Base-by-base conservation (phyloP, 768 basidiomycete genomes). In the Tylopilus sp. region DNA sequence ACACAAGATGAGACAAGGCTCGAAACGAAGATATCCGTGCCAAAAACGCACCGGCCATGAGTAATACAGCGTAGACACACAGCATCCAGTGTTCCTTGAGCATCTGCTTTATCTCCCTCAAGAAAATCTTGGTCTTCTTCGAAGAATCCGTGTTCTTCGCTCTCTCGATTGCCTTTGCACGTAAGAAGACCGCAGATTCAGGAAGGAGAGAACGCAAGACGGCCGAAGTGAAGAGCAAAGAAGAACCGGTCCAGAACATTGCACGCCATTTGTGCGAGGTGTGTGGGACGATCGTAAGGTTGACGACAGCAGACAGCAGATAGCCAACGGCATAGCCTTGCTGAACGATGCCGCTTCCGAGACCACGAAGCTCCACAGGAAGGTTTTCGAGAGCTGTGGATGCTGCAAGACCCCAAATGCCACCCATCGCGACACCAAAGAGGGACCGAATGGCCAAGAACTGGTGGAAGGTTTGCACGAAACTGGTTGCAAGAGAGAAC, bases 281-380 rank as follows among this genome's bases (percentile, higher is more conserved):
- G 28, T 64, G 45, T 2, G 72, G 68, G 29, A 73, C 87, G 36
- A 89, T 72, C 9, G 71, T 78, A 33, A 95, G 75, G 64, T 92
- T 92, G 75, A 94, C 80, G 48, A 89, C 79, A 3, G 93, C 92
- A 0, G 92, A 88, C 50, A 96, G 57, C 19, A 97, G 82, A 65
- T 87, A 95, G 4, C 95, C 94, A 10, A 85, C 78, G 0, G 92
- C 89, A 62, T 96, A 96, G n/a, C 92, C 95, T 67, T 95, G 85
- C 60, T 98, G 95, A 13, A 98, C 68, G 49, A 97, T 76, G 12
- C 96, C 95, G 30, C 84, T 86, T 4, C 85, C 86, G 6, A 97
- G 74, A 30, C 96, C 96, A 66, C 95, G 88, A 26, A 84, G 82
- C 62, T 91, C 88, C n/a, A 89, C 85, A 0, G 94, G 94, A 16